Evolutionary conservation across 345 rosid species (phyloP).

Genomic region (Syzygium aromaticum): DNA sequence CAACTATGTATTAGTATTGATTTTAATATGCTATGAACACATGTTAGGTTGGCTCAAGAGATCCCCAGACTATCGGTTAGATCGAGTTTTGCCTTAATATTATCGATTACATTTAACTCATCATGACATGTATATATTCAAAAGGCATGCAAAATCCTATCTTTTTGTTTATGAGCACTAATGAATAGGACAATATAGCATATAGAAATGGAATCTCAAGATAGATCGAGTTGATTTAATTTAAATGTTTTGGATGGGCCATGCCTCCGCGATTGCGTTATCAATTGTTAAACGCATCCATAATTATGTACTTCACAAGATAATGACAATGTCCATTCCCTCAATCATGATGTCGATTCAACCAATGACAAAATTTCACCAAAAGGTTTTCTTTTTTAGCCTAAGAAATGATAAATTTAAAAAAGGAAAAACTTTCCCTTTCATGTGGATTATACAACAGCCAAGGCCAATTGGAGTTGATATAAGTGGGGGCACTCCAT

Average conservation of each 20-base stretch:
- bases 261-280: neutral
- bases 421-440: neutral
- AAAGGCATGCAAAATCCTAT: neutral
- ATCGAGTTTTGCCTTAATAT: neutral
- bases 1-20: neutral
- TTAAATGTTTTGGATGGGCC: neutral
- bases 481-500: neutral
- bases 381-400: neutral
- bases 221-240: neutral
- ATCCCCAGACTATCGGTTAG: neutral
- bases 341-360: neutral
- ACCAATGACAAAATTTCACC: neutral
- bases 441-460: neutral
- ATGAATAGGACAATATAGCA: neutral
- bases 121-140: neutral
- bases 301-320: neutral
- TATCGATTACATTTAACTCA: neutral
- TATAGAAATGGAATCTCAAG: neutral
- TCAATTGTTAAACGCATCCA: neutral
- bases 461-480: neutral
- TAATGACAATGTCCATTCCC: neutral
- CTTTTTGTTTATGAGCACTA: neutral
- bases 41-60: neutral
- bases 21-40: neutral
- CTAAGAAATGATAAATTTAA: neutral